Evolutionary conservation across 768 basidiomycete genomes (phyloP), one percentile per base, ranked within the genome.

Genomic region (Kwoniella shandongensis): DNA sequence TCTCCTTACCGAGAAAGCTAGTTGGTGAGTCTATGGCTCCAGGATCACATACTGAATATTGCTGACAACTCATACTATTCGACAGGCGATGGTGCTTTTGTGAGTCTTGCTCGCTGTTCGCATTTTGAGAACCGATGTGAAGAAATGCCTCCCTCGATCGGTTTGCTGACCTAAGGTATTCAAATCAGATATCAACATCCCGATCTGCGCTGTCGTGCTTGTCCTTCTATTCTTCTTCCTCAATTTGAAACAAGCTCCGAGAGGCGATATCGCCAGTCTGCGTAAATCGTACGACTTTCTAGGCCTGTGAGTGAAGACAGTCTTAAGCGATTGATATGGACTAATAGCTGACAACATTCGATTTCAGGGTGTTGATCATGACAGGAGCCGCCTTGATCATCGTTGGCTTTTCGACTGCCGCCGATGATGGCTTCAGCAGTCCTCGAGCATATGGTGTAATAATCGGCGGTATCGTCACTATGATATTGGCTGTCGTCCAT

Each of bases 231-330:
- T 69, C 48, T 73, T 76, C 60, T 76, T 63, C 47, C 72, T 80
- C 35, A 74, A 79, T 18, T 64, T 79, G 23, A 78, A 77, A 44
- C 70, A 72, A 1, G 39, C 66, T 18, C 48, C 54, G 0, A 54
- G 66, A 3, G 61, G 69, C 12, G 59, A 66, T 4, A 30, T 67
- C 22, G 46, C 54, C 1, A 45, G 68, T 27, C 65, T 78, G 44
- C 41, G 65, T 15, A 25, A 60, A n/a, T 72, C 74, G 0, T 79
- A 77, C 48, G 78, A 80, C 60, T 79, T 77, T 53, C 39, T 78
- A 44, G 79, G 79, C n/a, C 61, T 79, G 57, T 70, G 44, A 55
- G 69, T 61, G 18, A 17, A 42, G 2, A 41, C 45, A 25, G 26
- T 6, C 32, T 6, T 13, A 32, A 13, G 7, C 8, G n/a, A 42